These are phyloP conservation scores for Ensete ventricosum DNA, from an alignment of 176 grass and related monocot genomes.

Conservation along the genomic window DNA sequence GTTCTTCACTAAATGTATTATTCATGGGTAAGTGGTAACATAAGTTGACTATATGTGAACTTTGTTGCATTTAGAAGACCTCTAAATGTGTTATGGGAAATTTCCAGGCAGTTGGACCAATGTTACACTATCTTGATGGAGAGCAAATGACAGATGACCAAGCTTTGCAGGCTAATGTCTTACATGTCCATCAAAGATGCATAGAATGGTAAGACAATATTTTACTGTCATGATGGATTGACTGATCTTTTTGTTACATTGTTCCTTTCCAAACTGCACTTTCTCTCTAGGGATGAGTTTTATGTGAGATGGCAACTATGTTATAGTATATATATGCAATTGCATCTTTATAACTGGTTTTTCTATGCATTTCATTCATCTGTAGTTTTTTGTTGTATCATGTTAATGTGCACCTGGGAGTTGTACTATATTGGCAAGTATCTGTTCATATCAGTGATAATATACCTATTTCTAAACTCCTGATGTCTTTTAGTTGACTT, in stretches of 20 bases:
- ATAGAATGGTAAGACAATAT: slow-evolving; percentile 61
- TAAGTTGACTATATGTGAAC: background rate
- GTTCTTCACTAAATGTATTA: background rate
- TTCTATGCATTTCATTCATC: too few relatives aligned
- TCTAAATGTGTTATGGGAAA: background rate
- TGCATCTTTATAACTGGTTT: too few relatives aligned
- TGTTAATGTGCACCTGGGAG: too few relatives aligned
- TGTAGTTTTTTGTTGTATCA: too few relatives aligned
- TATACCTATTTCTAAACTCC: too few relatives aligned
- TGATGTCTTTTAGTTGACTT: background rate
- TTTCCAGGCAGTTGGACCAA: slow-evolving; percentile 57
- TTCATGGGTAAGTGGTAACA: slow-evolving; percentile 3
- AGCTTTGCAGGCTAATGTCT: slow-evolving; percentile 57
- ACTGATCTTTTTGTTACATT: too few relatives aligned
- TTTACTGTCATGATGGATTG: too few relatives aligned
- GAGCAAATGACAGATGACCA: slow-evolving; percentile 37
- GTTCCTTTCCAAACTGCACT: too few relatives aligned
- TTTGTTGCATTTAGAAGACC: background rate
- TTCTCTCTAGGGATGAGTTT: background rate
- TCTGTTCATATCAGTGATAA: too few relatives aligned
- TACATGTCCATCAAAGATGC: slow-evolving; percentile 89
- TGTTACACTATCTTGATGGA: slow-evolving; percentile 58
- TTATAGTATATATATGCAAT: too few relatives aligned
- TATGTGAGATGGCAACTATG: background rate
- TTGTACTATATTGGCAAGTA: too few relatives aligned